Conservation (phyloP, 306 rosid genomes). For the peach (Prunus persica) region Prunus_persica_NCBIv2 NC_034011.1:11608501-11609000, state of each 20-base stretch:
- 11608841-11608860: background rate
- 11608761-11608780: background rate
- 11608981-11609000: constrained; percentile 47
- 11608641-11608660: too few relatives aligned
- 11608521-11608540: background rate
- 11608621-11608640: background rate
- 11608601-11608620: background rate
- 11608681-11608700: too few relatives aligned
- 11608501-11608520: background rate
- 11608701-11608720: background rate
- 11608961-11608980: constrained; percentile 43
- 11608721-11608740: too few relatives aligned
- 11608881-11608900: background rate
- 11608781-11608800: background rate
- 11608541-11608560: background rate
- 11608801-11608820: background rate
- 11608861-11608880: background rate
- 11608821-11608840: too few relatives aligned
- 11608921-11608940: constrained; percentile 12
- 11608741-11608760: background rate
- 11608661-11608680: too few relatives aligned
- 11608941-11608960: constrained; percentile 61
- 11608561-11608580: background rate
- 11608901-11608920: background rate
- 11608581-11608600: background rate